phyloP scores from a whole-genome alignment of 441 rosid genomes.

The Jatropha multifida region DNA sequence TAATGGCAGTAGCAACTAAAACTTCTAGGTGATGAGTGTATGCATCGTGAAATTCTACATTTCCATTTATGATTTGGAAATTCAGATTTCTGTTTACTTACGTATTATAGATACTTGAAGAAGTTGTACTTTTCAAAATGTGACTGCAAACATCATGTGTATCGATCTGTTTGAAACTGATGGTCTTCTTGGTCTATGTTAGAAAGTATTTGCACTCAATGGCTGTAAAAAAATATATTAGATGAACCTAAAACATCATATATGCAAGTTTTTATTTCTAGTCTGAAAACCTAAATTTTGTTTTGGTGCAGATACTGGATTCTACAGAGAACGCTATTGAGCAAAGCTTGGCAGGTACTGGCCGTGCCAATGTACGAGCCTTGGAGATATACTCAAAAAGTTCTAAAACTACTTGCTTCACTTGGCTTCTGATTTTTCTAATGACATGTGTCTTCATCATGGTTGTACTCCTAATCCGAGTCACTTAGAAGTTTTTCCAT shows the following conservation, averaged over 20 bases:
- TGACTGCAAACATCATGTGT: too few species aligned
- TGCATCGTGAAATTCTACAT: not conserved
- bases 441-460: conserved; percentile 79
- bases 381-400: conserved; percentile 55
- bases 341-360: conserved; percentile 85
- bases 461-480: conserved; percentile 85
- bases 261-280: not conserved
- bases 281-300: not conserved
- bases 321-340: conserved; percentile 87
- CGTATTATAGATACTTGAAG: too few species aligned
- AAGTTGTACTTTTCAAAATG: too few species aligned
- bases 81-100: not conserved
- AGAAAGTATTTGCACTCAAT: too few species aligned
- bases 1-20: too few species aligned
- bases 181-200: too few species aligned
- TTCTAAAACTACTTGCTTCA: conserved; percentile 85
- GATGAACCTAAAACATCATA: too few species aligned
- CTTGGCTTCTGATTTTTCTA: conserved; percentile 69
- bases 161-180: too few species aligned
- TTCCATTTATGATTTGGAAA: not conserved
- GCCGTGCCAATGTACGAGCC: conserved; percentile 68
- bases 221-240: too few species aligned
- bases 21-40: too few species aligned
- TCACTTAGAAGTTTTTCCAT: conserved; percentile 33
- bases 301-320: conserved; percentile 67